Evolutionary conservation across 164 flowering plant species (phyloP).

Genomic region (Magnolia sinica): DNA sequence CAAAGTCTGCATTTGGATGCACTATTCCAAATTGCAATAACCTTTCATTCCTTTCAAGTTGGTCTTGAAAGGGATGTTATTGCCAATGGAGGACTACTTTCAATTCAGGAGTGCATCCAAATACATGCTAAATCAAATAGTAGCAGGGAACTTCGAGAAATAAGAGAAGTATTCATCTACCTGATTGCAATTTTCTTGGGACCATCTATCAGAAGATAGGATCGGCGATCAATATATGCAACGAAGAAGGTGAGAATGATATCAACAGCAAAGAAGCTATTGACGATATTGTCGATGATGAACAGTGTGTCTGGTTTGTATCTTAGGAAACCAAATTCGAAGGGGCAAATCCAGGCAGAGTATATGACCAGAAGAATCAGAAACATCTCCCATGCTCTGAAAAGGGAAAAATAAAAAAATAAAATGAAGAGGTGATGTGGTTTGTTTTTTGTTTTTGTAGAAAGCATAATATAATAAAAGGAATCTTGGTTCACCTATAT

Average conservation of each 20-base stretch:
- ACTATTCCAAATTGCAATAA: background rate
- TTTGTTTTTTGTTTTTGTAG: background rate
- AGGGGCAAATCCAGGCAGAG: constrained; percentile 93
- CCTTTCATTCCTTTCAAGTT: background rate
- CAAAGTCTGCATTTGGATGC: background rate
- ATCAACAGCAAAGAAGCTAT: constrained; percentile 85
- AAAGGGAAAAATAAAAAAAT: background rate
- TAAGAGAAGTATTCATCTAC: constrained; percentile 27
- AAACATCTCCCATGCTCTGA: constrained; percentile 96
- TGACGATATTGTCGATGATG: constrained; percentile 73
- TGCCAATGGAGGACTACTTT: background rate
- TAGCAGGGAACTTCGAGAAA: background rate
- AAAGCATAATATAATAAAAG: background rate
- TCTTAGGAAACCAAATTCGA: constrained; percentile 75
- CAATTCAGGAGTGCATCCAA: background rate
- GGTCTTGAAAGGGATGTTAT: background rate
- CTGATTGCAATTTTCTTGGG: constrained; percentile 82
- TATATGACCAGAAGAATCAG: constrained; percentile 77
- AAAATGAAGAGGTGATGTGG: background rate
- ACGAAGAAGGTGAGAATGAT: constrained; percentile 88
- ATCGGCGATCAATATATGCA: constrained; percentile 68
- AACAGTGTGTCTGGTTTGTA: constrained; percentile 61
- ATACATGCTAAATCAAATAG: background rate
- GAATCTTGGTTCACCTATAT: constrained; percentile 49
- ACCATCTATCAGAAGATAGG: constrained; percentile 75